Evolutionary conservation across 345 rosid species (phyloP), one percentile per base, ranked within the genome.

Genomic region (Linum usitatissimum): DNA sequence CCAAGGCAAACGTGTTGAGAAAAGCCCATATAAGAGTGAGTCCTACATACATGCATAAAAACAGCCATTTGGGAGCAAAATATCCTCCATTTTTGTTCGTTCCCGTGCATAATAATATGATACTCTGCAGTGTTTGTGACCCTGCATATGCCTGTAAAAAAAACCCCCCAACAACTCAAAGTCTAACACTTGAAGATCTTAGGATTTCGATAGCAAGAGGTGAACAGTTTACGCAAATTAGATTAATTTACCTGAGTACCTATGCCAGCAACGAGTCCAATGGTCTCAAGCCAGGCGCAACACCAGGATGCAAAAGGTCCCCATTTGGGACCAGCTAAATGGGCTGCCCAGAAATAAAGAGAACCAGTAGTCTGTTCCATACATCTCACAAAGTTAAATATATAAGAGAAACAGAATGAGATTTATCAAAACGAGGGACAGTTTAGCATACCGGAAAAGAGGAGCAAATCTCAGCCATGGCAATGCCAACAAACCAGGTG

Each of bases 261-360:
- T 0, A 78, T 82, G 28, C 90, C 86, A 6, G 82, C 83, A 61
- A 84, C 71, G 62, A 82, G 78, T 7, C 90, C 85, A 7, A 82
- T 78, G 36, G 85, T 73, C 69, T 82, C 82, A 28, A 84, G 86
- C 90, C 90, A 82, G 58, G 90, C 86, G 53, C 90, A 84, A 9
- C 85, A 78, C 90, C 86, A 84, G 6, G 86, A 84, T 57, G 86
- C 81, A 58, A 84, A 73, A 2, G 90, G 86, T 21, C 90, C 86
- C 85, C 80, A 80, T 67, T 38, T 78, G n/a, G 85, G 86, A 30
- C 90, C 85, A 36, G 86, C 79, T 23, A 82, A 75, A 74, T 82
- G 86, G 5, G 86, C 85, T 28, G 90, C 82, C 90, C 86, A 80
- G 67, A 80, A 82, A 70, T 84, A 84, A n/a, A 84, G 85, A 13